Evolutionary conservation across 495 filamentous ascomycete species (phyloP), one percentile per base, ranked within the genome.

Genomic region (Podospora australis): DNA sequence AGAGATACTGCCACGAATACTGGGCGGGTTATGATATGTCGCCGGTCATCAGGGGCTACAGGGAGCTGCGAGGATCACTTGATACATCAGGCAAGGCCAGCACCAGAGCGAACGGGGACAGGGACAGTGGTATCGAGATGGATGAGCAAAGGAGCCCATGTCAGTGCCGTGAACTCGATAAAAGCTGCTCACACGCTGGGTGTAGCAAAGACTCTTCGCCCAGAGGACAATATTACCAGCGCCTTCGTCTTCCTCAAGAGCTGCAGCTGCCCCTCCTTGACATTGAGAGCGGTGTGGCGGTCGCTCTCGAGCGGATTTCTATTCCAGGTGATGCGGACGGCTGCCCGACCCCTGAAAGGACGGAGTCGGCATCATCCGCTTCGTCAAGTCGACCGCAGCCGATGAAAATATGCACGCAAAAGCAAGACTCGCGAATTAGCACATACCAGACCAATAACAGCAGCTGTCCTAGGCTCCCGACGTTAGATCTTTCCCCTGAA

Each of bases 1-100:
- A 55, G 36, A 44, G 38, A 6, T 55, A 50, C 48, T 55, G 52
- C 30, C 30, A 50, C 23, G 35, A 39, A 9, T 44, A 55, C 30
- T n/a, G 50, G 7, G 29, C 17, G 26, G 52, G 44, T 19, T 55
- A 55, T 23, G 38, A 55, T 36, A 14, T 50, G 40, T 46, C 42
- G 13, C 2, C 19, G 23, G 22, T 49, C 6, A 22, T 54, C 13
- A 11, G 14, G 45, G 25, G 14, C 30, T 23, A 14, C 9, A 29
- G 9, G 40, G 39, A 21, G 23, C 39, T 14, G n/a, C n/a, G n/a
- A n/a, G n/a, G n/a, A n/a, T n/a, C n/a, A n/a, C n/a, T n/a, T n/a
- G n/a, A n/a, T n/a, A n/a, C n/a, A n/a, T n/a, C n/a, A n/a, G n/a
- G n/a, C n/a, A n/a, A n/a, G n/a, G n/a, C n/a, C n/a, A n/a, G n/a